Base-by-base conservation (phyloP, 768 basidiomycete genomes). In the Mycena chlorophos region DNA sequence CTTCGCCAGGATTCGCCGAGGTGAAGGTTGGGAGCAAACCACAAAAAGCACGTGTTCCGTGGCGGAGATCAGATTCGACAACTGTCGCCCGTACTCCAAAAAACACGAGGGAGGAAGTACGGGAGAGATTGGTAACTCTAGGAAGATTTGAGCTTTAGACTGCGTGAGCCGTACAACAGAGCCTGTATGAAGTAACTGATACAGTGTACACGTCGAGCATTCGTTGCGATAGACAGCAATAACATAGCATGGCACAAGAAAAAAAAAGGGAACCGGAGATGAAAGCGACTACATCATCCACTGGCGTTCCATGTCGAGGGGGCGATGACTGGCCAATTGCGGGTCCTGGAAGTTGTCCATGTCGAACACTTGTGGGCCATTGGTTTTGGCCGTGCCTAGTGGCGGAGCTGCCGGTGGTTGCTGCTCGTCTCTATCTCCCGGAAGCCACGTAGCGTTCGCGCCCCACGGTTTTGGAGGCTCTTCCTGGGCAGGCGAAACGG, bases 331-430 rank as follows among this genome's bases (percentile, higher is more conserved):
- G n/a, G 55, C 38, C 13, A 60, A 26, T 49, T 60, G 49, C 2
- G 58, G 58, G 22, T 60, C 45, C 51, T 56, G 58, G 54, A 60
- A 60, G 51, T 56, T 60, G 34, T 53, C 51, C 58, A 53, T 56
- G 22, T 60, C 58, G 22, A 30, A 49, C 20, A 30, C 45, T 37
- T 23, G 17, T 23, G 54, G 46, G 31, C 54, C 54, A 22, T 56
- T 55, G 31, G 58, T 56, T 42, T 51, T 53, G 2, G 58, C 39
- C 28, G 29, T 42, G 20, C 22, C 49, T n/a, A 31, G 40, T n/a
- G 34, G 39, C 26, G 45, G 26, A 2, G 20, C 5, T 5, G 0
- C 17, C 16, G 54, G 48, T 1, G 4, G n/a, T 12, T 4, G 31
- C 37, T 16, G 34, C 17, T 26, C 27, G 4, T 19, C 10, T 2